These are phyloP conservation scores for Hypoxylon sp. DNA, from an alignment of 2,329 filamentous ascomycete genomes.

Conservation along the genomic window DNA sequence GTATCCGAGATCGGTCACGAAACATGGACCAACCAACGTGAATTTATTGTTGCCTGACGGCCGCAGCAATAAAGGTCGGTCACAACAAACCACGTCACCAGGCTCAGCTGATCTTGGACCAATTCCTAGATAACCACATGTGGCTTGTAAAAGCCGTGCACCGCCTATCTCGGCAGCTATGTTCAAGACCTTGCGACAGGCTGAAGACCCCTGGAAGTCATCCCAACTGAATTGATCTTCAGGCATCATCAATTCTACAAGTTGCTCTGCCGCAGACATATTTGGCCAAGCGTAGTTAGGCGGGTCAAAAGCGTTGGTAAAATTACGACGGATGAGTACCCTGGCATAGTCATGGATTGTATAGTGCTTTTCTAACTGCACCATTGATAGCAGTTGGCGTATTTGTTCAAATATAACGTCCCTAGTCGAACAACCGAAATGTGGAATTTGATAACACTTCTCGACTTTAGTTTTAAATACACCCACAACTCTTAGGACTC, in stretches of 20 bases:
- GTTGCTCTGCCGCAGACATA: neutral
- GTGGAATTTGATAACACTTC: constrained; percentile 3
- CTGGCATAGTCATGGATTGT: constrained; percentile 4
- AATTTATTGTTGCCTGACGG: constrained; percentile 16
- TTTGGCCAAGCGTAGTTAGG: too few relatives aligned
- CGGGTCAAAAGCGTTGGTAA: neutral
- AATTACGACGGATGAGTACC: neutral
- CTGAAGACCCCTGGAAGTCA: neutral
- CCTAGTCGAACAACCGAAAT: neutral
- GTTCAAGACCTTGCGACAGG: neutral
- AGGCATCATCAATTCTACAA: constrained; percentile 18
- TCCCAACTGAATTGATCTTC: constrained; percentile 1
- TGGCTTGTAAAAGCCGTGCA: constrained; percentile 8
- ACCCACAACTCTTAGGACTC: constrained; percentile 19
- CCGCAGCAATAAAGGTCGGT: constrained; percentile 10
- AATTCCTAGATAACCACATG: constrained; percentile 19
- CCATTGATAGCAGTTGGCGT: neutral
- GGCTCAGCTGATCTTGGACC: neutral
- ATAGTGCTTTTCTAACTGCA: neutral
- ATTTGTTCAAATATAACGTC: neutral
- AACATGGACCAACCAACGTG: constrained; percentile 25
- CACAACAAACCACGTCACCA: constrained; percentile 34
- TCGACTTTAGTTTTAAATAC: constrained; percentile 5
- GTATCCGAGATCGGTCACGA: neutral
- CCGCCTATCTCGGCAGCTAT: rapidly evolving